Conservation (phyloP, 2,329 filamentous ascomycete genomes). For the Xylaria multiplex region DNA sequence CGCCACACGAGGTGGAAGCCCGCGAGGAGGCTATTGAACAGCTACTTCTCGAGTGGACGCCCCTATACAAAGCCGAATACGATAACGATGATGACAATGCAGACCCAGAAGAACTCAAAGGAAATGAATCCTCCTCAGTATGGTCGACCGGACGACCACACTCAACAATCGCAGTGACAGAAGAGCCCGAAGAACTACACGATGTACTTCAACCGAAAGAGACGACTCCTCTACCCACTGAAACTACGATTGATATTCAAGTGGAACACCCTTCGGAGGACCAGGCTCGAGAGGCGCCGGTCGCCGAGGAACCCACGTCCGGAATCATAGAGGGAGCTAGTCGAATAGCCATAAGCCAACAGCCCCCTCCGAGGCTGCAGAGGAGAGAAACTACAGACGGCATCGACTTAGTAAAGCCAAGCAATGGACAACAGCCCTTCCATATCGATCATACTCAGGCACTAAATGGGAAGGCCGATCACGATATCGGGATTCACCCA, state of each 20-base stretch:
- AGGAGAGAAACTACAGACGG: too few relatives aligned
- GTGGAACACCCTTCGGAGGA: not conserved
- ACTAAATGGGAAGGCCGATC: not conserved
- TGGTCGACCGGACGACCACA: not conserved
- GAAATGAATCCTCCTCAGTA: not conserved
- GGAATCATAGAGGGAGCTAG: not conserved
- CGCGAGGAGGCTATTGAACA: conserved; percentile 22
- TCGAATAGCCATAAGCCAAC: not conserved
- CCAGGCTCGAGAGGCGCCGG: not conserved
- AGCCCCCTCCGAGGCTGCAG: not conserved
- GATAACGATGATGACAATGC: conserved; percentile 2
- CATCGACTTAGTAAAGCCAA: too few relatives aligned
- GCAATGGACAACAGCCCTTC: too few relatives aligned
- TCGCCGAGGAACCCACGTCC: not conserved
- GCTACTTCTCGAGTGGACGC: conserved; percentile 27
- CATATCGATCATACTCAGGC: too few relatives aligned
- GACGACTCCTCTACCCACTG: not conserved
- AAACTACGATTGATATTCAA: not conserved
- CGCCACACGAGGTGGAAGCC: not conserved
- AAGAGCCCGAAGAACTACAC: not conserved
- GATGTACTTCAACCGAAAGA: too few relatives aligned
- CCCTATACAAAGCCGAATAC: not conserved
- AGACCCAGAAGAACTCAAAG: not conserved
- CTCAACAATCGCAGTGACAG: not conserved
- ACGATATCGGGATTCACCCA: not conserved